A percentile compares a stretch with the other conserved stretches of the same genome.
phyloP scores from a whole-genome alignment of 805 yeast species.

The Metschnikowia peoriensis region DNA sequence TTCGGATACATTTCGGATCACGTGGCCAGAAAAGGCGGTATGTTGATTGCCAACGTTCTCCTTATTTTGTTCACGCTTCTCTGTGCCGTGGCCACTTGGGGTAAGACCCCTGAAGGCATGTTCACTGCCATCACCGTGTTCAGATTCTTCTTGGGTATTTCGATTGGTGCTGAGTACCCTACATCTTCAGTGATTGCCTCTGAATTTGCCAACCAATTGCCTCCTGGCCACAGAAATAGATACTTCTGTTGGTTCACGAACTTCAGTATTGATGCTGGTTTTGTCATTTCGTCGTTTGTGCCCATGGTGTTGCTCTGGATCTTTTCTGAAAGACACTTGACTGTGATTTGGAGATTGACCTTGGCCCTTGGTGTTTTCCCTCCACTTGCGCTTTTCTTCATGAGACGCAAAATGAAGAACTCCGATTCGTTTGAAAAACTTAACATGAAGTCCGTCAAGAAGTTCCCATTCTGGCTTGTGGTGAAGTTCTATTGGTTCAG shows the following conservation, averaged over 20 bases:
- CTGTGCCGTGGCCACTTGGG: constrained; percentile 69
- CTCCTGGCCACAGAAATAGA: constrained; percentile 83
- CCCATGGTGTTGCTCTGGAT: constrained; percentile 87
- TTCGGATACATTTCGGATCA: too few species aligned
- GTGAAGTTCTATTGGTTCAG: constrained; percentile 85
- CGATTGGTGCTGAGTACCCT: constrained; percentile 94
- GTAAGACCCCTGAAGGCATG: constrained; percentile 70
- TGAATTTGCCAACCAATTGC: constrained; percentile 77
- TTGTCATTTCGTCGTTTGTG: constrained; percentile 78
- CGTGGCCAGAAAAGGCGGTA: constrained; percentile 76
- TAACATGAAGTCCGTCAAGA: constrained; percentile 57
- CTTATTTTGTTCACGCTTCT: constrained; percentile 76
- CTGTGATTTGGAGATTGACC: constrained; percentile 88
- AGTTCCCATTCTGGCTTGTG: constrained; percentile 65
- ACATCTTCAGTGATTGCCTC: constrained; percentile 92
- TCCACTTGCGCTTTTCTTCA: constrained; percentile 71
- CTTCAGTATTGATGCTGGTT: constrained; percentile 83
- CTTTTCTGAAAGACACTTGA: constrained; percentile 64
- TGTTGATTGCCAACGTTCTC: constrained; percentile 74
- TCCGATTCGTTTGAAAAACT: constrained; percentile 68
- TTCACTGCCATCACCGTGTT: constrained; percentile 80
- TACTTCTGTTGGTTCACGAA: constrained; percentile 89
- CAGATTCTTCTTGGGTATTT: constrained; percentile 85
- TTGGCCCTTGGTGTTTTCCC: constrained; percentile 89
- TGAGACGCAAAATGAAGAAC: constrained; percentile 76